Base-by-base conservation (phyloP, 2,329 filamentous ascomycete genomes). In the Paecilomyces niveus region DNA sequence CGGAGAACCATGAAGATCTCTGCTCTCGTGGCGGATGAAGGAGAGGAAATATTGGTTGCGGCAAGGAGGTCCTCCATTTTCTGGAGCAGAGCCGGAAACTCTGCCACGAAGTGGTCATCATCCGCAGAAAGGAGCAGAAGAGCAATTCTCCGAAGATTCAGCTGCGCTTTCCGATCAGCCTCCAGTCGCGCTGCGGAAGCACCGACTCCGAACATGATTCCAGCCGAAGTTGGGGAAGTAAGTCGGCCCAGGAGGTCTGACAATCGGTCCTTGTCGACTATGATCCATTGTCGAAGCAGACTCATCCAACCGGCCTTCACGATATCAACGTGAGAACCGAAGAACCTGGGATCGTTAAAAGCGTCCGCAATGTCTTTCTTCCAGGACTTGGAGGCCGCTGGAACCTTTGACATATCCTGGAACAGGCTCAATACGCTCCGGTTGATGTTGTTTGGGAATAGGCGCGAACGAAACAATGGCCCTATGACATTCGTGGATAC, bases 201-300 rank as follows among this genome's bases (percentile, higher is more conserved):
- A 10, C 95, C 95, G 0, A 99, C 94, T n/a, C 94, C 94, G 68
- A 99, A 99, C 71, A 99, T 93, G 65, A 99, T 95, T 8, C 94
- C 94, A 0, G 95, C 94, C 13, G 92, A 93, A 1, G 92, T 91
- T 5, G 94, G 94, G 3, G 92, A 84, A 5, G 87, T 87, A 61
- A 99, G 83, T 21, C 91, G 88, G 39, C 84, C 81, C 8, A 97
- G 76, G 3, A 97, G 79, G 61, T 99, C 94, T 0, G 87, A 80
- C 75, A 99, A 83, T 53, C 89, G 86, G 57, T 97, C 92, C 74
- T 96, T 97, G 72, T 99, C 94, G 15, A 85, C 85, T 13, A 92
- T 77, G 3, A 86, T 83, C 89, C 92, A 96, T 70, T 96, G 91
- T 45, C 85, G 87, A 22, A 99, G 75, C 13, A 97, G 80, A 0